Evolutionary conservation across 2,329 filamentous ascomycete genomes (phyloP), one percentile per base, ranked within the genome.

Genomic region (Aspergillus sp.): DNA sequence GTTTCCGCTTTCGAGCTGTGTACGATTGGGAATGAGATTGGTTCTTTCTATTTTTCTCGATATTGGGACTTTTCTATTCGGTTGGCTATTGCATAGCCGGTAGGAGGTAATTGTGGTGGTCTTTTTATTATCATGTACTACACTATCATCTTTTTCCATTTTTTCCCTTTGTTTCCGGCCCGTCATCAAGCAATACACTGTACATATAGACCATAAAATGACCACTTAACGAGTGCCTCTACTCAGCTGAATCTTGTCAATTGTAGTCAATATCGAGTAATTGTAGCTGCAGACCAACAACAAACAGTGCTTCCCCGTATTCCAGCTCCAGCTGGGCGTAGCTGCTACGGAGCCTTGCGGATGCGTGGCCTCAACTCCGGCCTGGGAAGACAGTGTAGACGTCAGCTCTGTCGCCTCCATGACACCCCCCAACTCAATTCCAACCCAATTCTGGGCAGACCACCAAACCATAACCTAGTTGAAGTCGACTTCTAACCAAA

Each of bases 91-190:
- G 27, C 27, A 30, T 45, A 49, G 50, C 33, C 40, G 41, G 51
- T 41, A 57, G 57, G 58, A 64, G 60, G 62, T 64, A 37, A 33
- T 58, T 61, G 61, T 65, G 63, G 63, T 67, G 65, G 66, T 66
- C 62, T 66, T 66, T 66, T 66, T 65, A 66, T 64, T 65, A 64
- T 68, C 66, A 68, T 68, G 66, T 68, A 68, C 64, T 68, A 68
- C 66, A 54, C 51, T 58, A 52, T 58, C 51, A 58, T 58, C 47
- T 51, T 66, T 64, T 54, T 40, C 41, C 45, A 53, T 58, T 57
- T 54, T 51, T 55, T 51, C 48, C 54, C 37, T 56, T 55, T 60
- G 52, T 54, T 51, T 56, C 54, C 57, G 59, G 59, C 50, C 64
- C 65, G 61, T 64, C 63, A 64, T 64, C 60, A 61, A 63, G 57